Base-by-base conservation (phyloP, 2,329 filamentous ascomycete genomes). In the Trichoderma sp. region DNA sequence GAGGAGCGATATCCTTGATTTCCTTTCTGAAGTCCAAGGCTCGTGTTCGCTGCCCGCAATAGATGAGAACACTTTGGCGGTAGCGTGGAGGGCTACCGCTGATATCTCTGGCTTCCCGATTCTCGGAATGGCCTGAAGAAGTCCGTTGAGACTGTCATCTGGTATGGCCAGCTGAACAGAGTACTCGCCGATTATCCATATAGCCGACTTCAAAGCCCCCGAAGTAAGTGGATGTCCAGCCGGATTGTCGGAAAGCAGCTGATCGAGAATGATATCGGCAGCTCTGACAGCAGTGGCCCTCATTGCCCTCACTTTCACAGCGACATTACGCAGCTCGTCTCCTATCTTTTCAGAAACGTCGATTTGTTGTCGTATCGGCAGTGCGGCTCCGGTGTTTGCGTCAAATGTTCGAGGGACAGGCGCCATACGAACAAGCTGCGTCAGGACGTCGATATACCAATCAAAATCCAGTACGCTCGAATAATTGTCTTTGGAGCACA, bases 381-480 rank as follows among this genome's bases (percentile, higher is more conserved):
- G 72, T 11, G 77, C 72, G 2, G 76, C 73, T 11, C 79, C 77
- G 8, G 77, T 70, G 52, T 83, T 82, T 5, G 76, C 76, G 7
- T 83, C 82, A 8, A 76, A 74, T 8, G 76, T 75, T 49, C 82
- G 81, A 58, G 85, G 81, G n/a, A 82, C 74, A 0, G 83, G 91
- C 24, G 90, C 84, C 81, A 92, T 85, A 76, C 91, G 89, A 52
- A 97, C 89, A 16, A 99, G 86, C 77, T 97, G 93, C 5, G 93
- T 91, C 35, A 99, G 83, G 33, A 97, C 88, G 73, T 96, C 92
- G 73, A 98, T 91, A 78, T 98, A 98, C 96, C 96, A 99, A 73
- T 97, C 95, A 78, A 99, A 99, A 77, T 99, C 95, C 64, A 86
- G 83, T 59, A 99, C 85, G 76, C 94, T 93, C 49, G 87, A 87